phyloP scores from a whole-genome alignment of 2,329 filamentous ascomycete species.

The Ascochyta lentis region DNA sequence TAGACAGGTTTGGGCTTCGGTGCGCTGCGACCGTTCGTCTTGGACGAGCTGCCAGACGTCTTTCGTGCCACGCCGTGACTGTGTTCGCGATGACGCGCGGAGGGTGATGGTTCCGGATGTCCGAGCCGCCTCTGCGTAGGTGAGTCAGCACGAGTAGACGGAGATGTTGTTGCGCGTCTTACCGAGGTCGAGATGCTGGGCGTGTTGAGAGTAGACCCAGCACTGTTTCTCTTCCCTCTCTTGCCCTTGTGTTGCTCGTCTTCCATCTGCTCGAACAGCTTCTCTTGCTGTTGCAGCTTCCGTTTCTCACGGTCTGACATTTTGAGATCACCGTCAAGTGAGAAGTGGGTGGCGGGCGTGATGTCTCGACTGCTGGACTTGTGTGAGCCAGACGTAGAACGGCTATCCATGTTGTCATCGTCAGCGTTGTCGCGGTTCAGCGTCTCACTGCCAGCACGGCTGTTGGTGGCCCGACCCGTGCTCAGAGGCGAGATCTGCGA shows the following conservation, averaged over 20 bases:
- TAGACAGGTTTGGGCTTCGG: slow-evolving; percentile 43
- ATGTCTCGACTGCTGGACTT: slow-evolving; percentile 67
- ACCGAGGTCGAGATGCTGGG: slow-evolving; percentile 55
- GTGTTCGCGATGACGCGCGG: slow-evolving; percentile 44
- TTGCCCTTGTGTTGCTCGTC: slow-evolving; percentile 61
- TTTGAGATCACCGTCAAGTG: slow-evolving; percentile 55
- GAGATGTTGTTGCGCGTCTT: slow-evolving; percentile 29
- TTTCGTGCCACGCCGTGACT: slow-evolving; percentile 46
- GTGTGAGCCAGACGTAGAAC: slow-evolving; percentile 64
- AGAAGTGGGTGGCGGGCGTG: slow-evolving; percentile 63
- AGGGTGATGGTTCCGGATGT: slow-evolving; percentile 46
- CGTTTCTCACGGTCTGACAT: slow-evolving; percentile 68
- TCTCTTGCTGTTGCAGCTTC: slow-evolving; percentile 68
- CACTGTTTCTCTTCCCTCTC: slow-evolving; percentile 64
- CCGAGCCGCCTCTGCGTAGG: slow-evolving; percentile 46
- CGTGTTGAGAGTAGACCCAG: slow-evolving; percentile 60
- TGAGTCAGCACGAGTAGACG: slow-evolving; percentile 29
- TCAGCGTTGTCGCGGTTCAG: slow-evolving; percentile 58
- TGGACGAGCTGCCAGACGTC: slow-evolving; percentile 49
- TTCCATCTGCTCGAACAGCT: slow-evolving; percentile 67
- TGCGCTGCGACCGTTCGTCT: slow-evolving; percentile 40
- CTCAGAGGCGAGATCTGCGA: slow-evolving; percentile 61
- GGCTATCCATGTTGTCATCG: slow-evolving; percentile 62
- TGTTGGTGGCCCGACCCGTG: slow-evolving; percentile 60
- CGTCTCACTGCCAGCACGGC: slow-evolving; percentile 66